Evolutionary conservation across 805 yeast species (phyloP).

Genomic region (Starmerella bombi): DNA sequence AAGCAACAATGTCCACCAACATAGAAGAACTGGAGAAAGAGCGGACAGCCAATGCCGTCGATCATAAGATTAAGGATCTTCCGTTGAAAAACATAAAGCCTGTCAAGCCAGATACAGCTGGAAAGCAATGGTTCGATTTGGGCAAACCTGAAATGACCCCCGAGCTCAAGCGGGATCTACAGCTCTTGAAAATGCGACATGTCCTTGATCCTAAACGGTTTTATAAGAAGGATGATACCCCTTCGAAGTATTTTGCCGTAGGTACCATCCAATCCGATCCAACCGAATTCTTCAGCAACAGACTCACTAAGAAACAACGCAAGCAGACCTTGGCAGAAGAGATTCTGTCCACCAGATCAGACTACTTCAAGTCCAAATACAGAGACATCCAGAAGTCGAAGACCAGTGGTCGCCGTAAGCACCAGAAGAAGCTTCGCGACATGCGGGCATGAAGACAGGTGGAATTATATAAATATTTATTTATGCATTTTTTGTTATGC

Average conservation of each 20-base stretch:
- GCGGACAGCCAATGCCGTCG: background rate
- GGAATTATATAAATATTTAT: background rate
- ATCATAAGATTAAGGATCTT: conserved; percentile 8
- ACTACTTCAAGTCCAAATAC: conserved; percentile 79
- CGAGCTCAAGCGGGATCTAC: conserved; percentile 59
- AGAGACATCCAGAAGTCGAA: conserved; percentile 58
- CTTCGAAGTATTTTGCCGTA: conserved; percentile 69
- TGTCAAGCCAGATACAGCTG: conserved; percentile 32
- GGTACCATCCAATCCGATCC: conserved; percentile 81
- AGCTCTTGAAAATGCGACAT: conserved; percentile 69
- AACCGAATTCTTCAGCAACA: conserved; percentile 57
- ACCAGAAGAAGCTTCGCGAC: conserved; percentile 48
- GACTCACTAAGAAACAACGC: conserved; percentile 58
- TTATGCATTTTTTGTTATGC: background rate
- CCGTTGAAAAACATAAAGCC: conserved; percentile 22
- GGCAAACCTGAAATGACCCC: conserved; percentile 65
- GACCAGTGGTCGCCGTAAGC: conserved; percentile 52
- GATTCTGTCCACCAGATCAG: conserved; percentile 42
- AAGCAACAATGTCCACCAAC: conserved; percentile 1
- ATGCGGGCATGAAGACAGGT: conserved; percentile 37
- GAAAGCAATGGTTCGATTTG: conserved; percentile 66
- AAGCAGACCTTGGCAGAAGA: conserved; percentile 72
- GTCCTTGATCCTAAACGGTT: conserved; percentile 92
- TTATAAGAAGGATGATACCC: conserved; percentile 61
- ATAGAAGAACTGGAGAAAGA: background rate